A percentile compares a stretch with the other conserved stretches of the same genome.
These are phyloP conservation scores for Erucastrum elatum DNA, from an alignment of 345 rosid species.

Conservation along the genomic window DNA sequence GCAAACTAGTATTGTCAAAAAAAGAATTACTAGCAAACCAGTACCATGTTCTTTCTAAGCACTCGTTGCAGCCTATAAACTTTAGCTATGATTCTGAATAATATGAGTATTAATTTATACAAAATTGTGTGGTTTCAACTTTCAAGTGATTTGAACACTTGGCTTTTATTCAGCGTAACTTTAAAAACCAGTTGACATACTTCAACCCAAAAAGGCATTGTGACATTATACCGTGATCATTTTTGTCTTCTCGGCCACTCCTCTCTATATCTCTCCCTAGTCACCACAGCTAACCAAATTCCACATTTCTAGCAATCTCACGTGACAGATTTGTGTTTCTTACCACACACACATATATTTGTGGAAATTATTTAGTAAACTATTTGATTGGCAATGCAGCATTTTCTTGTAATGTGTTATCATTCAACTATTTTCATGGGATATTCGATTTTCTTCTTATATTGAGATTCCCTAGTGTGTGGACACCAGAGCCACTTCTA, in stretches of 20 bases:
- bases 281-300: not conserved
- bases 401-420: not conserved
- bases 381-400: not conserved
- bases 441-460: not conserved
- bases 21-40: not conserved
- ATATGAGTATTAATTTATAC: not conserved
- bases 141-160: not conserved
- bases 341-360: not conserved
- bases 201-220: not conserved
- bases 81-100: not conserved
- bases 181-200: not conserved
- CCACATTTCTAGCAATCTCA: slow-evolving; percentile 7
- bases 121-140: not conserved
- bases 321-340: not conserved
- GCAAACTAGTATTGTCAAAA: not conserved
- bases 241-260: not conserved
- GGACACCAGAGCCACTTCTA: slow-evolving; percentile 1
- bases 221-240: slow-evolving; percentile 3
- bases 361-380: not conserved
- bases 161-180: not conserved
- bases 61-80: not conserved
- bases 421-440: not conserved
- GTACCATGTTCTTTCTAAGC: not conserved
- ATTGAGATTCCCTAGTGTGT: not conserved
- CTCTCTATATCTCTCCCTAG: not conserved